Evolutionary conservation across 2,329 filamentous ascomycete species (phyloP), one percentile per base, ranked within the genome.

Genomic region (Fusarium abutilonis): DNA sequence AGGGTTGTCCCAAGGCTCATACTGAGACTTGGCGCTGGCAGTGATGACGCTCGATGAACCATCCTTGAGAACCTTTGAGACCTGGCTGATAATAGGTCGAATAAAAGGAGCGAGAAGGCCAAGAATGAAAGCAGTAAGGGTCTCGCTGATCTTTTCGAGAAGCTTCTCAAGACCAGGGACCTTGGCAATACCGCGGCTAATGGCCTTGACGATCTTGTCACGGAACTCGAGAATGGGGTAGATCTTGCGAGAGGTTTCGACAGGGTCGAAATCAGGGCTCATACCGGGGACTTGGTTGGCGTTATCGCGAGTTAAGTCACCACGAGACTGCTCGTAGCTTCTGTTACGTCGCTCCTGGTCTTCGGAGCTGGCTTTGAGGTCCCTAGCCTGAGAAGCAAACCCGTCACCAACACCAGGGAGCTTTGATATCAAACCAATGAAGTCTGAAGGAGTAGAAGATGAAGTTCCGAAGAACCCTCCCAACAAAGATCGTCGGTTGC

Each of bases 141-240:
- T 94, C 78, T 99, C 95, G 52, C 90, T 92, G 70, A 99, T 96
- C 69, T 92, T 94, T 64, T 98, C 94, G 19, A 98, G 87, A n/a
- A 97, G 81, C 60, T 89, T 83, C 77, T 97, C 92, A 4, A 99
- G 82, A 1, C 94, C 94, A 0, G 95, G 95, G 35, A 99, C 90
- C 79, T 96, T 97, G 69, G 93, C 88, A 66, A 98, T 92, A 48
- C 93, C 89, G 35, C 87, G 85, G 71, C 88, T 92, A 75, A 99
- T 93, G 36, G 89, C 86, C 67, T 92, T 92, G 46, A 97, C 93
- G 51, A 99, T 93, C 71, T 90, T 95, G 80, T 99, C 95, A 57
- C 94, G 86, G 81, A 98, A 99, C 58, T 91, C 85, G 0, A 99
- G 84, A 58, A 99, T 97, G 1, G 95, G 95, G 71, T 98, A 98